Base-by-base conservation (phyloP, 1,284 basidiomycete species). In the Ustilago trichophora region DNA sequence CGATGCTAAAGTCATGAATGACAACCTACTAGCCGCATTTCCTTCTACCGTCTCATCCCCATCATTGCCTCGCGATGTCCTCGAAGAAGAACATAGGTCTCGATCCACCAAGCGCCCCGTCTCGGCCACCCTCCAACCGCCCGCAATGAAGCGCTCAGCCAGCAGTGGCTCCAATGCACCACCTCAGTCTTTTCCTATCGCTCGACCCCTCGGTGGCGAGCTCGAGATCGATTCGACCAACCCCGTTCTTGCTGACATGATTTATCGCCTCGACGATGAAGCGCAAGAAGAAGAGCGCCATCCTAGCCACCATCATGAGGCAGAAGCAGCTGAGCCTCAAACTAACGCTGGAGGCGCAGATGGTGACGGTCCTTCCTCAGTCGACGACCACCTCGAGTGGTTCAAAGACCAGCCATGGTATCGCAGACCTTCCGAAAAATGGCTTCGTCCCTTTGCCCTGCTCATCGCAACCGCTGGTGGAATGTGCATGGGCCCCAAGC, bases 401-500 rank as follows among this genome's bases (percentile, higher is more conserved):
- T 63, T 73, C 47, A 58, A 62, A 8, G 51, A 50, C 7, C 22
- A 58, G 32, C 76, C 76, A 2, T 77, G 75, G 75, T 77, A 72
- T 33, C 58, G 62, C 10, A 67, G 54, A 9, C 78, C 78, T 0
- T 65, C 69, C 2, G 70, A 73, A 25, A 49, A 67, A 31, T 78
- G 75, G 74, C 50, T 80, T 7, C 42, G 71, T 22, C 78, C 76
- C 0, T 55, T 79, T 26, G 62, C 69, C 13, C 51, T 80, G 9
- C 32, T 78, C 22, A 67, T 79, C 34, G 52, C 77, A 16, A 44
- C 74, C 29, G 65, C 70, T 4, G 57, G 57, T 5, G 78, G 78
- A 6, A 72, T 78, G 45, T 55, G 72, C 54, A 73, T 81, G 48
- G 69, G 75, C 13, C 69, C 77, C 13, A 71, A 73, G 18, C 53